Percentiles rank a stretch among this genome's conserved stretches.
These are phyloP conservation scores for Tolypocladium nubicola DNA, from an alignment of 2,329 filamentous ascomycete species.

Conservation along the genomic window DNA sequence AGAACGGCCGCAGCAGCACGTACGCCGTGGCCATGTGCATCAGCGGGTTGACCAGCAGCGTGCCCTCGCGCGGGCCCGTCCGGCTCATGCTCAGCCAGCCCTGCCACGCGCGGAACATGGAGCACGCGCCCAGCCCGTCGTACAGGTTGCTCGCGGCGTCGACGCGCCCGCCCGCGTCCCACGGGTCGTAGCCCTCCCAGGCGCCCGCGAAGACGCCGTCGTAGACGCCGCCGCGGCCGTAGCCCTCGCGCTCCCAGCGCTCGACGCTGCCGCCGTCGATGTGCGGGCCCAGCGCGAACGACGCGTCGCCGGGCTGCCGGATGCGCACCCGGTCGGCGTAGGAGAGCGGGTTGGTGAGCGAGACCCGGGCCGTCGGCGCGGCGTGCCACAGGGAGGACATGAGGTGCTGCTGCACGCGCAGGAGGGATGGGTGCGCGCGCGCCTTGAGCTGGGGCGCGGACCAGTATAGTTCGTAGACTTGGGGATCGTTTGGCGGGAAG, in stretches of 20 bases:
- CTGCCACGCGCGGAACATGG: slow-evolving; percentile 80
- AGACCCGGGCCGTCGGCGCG: slow-evolving; percentile 35
- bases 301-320: slow-evolving; percentile 57
- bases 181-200: slow-evolving; percentile 78
- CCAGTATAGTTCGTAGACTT: slow-evolving; percentile 72
- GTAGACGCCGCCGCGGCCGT: slow-evolving; percentile 59
- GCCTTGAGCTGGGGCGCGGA: slow-evolving; percentile 57
- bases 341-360: slow-evolving; percentile 43
- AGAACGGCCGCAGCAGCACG: slow-evolving; percentile 74
- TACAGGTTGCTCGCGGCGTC: slow-evolving; percentile 65
- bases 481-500: slow-evolving; percentile 55
- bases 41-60: slow-evolving; percentile 71
- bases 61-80: slow-evolving; percentile 66
- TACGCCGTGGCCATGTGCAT: slow-evolving; percentile 69
- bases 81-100: slow-evolving; percentile 76
- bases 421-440: slow-evolving; percentile 53
- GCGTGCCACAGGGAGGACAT: slow-evolving; percentile 51
- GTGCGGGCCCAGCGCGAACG: slow-evolving; percentile 64
- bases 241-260: slow-evolving; percentile 62
- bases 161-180: slow-evolving; percentile 63
- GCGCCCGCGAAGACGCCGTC: slow-evolving; percentile 58
- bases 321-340: slow-evolving; percentile 68
- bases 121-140: slow-evolving; percentile 70
- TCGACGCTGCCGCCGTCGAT: slow-evolving; percentile 66
- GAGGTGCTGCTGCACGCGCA: slow-evolving; percentile 50